Evolutionary conservation across 2,329 filamentous ascomycete species (phyloP).

Genomic region (Ophiostoma sp.): DNA sequence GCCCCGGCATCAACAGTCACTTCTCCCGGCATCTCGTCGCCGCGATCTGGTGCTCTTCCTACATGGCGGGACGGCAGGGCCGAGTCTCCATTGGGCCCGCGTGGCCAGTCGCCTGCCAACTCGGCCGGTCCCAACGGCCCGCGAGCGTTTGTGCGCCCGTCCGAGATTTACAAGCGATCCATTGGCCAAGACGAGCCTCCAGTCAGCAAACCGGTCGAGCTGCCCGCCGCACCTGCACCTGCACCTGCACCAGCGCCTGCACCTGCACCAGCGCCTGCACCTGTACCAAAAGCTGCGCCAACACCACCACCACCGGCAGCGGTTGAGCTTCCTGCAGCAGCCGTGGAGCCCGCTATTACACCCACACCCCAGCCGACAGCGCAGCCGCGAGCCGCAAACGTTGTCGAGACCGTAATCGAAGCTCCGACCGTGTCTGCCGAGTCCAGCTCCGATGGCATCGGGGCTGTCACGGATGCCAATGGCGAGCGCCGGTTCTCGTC

Average conservation of each 20-base stretch:
- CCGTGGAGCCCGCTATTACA: not conserved
- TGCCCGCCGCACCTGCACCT: slow-evolving; percentile 9
- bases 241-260: not conserved
- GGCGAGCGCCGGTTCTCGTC: slow-evolving; percentile 39
- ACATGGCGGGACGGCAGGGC: slow-evolving; percentile 37
- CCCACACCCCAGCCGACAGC: not conserved
- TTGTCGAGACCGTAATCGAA: not conserved
- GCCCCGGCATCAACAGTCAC: slow-evolving; percentile 24
- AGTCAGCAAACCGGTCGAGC: not conserved
- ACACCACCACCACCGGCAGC: not conserved
- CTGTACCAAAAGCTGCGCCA: too few species aligned
- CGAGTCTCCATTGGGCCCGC: slow-evolving; percentile 38
- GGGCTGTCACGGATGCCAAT: not conserved
- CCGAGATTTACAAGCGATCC: slow-evolving; percentile 70
- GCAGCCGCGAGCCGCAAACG: not conserved
- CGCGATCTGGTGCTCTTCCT: slow-evolving; percentile 28
- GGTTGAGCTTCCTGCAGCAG: not conserved
- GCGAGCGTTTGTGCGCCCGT: slow-evolving; percentile 61
- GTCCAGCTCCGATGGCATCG: not conserved
- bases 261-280: not conserved
- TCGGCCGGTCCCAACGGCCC: slow-evolving; percentile 30
- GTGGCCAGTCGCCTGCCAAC: slow-evolving; percentile 29
- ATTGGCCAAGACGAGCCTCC: slow-evolving; percentile 5
- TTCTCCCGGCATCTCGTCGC: slow-evolving; percentile 11
- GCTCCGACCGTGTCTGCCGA: not conserved